Percentiles rank a stretch among this genome's conserved stretches.
Evolutionary conservation across 371 early-diverging fungal genomes (phyloP).

Genomic region (Mortierella sp.): DNA sequence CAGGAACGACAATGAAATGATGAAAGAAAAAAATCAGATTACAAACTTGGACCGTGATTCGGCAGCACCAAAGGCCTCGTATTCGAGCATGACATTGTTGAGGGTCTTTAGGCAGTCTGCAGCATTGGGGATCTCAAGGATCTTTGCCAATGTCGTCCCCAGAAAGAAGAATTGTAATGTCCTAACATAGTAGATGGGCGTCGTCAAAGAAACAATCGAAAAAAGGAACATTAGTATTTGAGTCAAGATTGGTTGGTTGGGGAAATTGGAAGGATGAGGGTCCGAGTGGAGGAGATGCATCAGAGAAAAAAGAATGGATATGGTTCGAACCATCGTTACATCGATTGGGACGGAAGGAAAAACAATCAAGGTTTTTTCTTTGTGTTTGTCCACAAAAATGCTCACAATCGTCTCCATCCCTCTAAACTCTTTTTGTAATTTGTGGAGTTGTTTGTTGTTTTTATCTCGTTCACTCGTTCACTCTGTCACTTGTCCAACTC

Average conservation of each 20-base stretch:
- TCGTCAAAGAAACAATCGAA: no score
- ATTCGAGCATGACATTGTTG: constrained; percentile 28
- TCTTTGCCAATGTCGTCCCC: constrained; percentile 44
- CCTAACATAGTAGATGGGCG: constrained; percentile 3
- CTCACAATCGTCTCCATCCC: neutral
- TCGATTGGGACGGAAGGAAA: neutral
- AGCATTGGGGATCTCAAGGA: constrained; percentile 39
- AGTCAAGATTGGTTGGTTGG: neutral
- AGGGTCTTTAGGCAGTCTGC: constrained; percentile 32
- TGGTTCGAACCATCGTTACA: no score
- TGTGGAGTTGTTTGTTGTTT: no score
- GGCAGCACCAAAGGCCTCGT: constrained; percentile 27
- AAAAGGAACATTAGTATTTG: neutral
- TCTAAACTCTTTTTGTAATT: neutral
- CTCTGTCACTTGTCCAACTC: no score
- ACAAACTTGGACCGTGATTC: constrained; percentile 38
- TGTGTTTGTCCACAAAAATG: neutral
- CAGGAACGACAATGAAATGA: no score
- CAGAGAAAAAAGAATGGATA: neutral
- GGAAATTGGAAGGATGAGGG: neutral
- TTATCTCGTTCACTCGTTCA: neutral
- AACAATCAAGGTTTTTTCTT: neutral
- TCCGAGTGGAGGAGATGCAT: neutral
- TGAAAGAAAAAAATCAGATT: neutral
- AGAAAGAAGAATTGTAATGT: constrained; percentile 35